Percentiles rank a stretch among this genome's conserved stretches.
These are phyloP conservation scores for Pseudopithomyces chartarum DNA, from an alignment of 2,329 filamentous ascomycete species.

Conservation along the genomic window DNA sequence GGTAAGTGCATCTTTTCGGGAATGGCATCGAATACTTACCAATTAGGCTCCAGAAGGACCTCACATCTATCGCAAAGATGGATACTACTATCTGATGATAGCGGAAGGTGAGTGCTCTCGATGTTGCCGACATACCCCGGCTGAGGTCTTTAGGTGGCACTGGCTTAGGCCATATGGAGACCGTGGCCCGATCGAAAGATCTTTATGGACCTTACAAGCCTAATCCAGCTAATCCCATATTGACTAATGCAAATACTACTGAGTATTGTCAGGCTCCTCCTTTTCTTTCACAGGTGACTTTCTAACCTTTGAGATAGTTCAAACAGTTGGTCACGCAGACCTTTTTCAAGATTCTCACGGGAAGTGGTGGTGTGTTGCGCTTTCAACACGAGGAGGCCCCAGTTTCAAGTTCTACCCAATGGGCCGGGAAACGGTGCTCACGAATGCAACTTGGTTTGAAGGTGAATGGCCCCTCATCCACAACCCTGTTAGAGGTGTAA, in stretches of 20 bases:
- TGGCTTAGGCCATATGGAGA: slow-evolving; percentile 41
- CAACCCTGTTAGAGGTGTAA: slow-evolving; percentile 49
- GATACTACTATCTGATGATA: slow-evolving; percentile 38
- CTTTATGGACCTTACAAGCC: slow-evolving; percentile 45
- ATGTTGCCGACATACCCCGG: slow-evolving; percentile 35
- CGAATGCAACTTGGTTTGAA: slow-evolving; percentile 31
- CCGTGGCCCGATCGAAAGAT: slow-evolving; percentile 42
- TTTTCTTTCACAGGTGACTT: slow-evolving; percentile 4
- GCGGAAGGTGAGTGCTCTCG: slow-evolving; percentile 42
- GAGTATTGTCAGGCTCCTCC: slow-evolving; percentile 36
- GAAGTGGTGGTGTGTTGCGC: slow-evolving; percentile 35
- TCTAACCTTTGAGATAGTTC: slow-evolving; percentile 16
- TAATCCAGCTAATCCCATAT: slow-evolving; percentile 44
- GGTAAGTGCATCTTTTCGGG: slow-evolving; percentile 10
- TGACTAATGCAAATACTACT: slow-evolving; percentile 45
- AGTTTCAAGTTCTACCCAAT: slow-evolving; percentile 32
- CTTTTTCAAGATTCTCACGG: slow-evolving; percentile 31
- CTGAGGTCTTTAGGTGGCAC: slow-evolving; percentile 37
- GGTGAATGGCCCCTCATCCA: slow-evolving; percentile 52
- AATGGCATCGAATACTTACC: background rate
- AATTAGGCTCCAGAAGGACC: slow-evolving; percentile 38
- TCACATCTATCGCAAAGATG: slow-evolving; percentile 45
- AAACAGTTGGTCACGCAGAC: slow-evolving; percentile 34
- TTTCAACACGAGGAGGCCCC: slow-evolving; percentile 31
- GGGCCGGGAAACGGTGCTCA: slow-evolving; percentile 34